phyloP scores from a whole-genome alignment of 208 protist genomes.

The Trypanosoma brucei region DNA sequence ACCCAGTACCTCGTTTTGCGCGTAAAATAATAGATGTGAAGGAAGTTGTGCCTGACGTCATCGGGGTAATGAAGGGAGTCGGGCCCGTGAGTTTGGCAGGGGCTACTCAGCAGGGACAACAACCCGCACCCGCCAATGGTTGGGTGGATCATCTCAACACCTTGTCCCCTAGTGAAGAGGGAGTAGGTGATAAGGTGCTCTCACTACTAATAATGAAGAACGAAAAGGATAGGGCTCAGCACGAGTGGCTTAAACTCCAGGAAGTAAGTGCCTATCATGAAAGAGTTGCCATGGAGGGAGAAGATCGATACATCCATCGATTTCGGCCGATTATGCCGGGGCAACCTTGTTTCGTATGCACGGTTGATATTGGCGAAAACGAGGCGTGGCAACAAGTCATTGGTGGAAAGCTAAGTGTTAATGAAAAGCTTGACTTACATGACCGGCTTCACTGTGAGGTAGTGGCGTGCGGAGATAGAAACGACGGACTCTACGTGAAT shows the following conservation, averaged over 20 bases:
- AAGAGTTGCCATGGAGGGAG: slow-evolving; percentile 52
- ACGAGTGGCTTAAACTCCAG: slow-evolving; percentile 39
- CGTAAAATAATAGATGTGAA: slow-evolving; percentile 27
- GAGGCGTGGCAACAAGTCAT: slow-evolving; percentile 49
- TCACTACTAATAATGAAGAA: slow-evolving; percentile 49
- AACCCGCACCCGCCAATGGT: not conserved
- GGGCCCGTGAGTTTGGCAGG: not conserved
- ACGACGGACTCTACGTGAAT: slow-evolving; percentile 78
- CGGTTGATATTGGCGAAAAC: slow-evolving; percentile 68
- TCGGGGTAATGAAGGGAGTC: slow-evolving; percentile 50
- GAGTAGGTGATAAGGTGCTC: slow-evolving; percentile 38
- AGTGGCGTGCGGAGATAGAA: slow-evolving; percentile 48
- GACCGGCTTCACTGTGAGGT: slow-evolving; percentile 40
- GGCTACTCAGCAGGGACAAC: not conserved
- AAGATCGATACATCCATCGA: slow-evolving; percentile 63
- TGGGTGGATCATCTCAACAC: slow-evolving; percentile 14
- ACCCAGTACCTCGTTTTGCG: slow-evolving; percentile 55
- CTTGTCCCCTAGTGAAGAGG: not conserved
- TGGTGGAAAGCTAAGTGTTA: slow-evolving; percentile 25
- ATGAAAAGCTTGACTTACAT: slow-evolving; percentile 48
- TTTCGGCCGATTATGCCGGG: slow-evolving; percentile 46
- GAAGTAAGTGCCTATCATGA: slow-evolving; percentile 44
- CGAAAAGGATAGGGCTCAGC: slow-evolving; percentile 45
- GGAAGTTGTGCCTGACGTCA: slow-evolving; percentile 7
- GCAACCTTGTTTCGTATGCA: slow-evolving; percentile 70